These are phyloP conservation scores for Suillus hirtellus DNA, from an alignment of 768 basidiomycete genomes.

Conservation along the genomic window DNA sequence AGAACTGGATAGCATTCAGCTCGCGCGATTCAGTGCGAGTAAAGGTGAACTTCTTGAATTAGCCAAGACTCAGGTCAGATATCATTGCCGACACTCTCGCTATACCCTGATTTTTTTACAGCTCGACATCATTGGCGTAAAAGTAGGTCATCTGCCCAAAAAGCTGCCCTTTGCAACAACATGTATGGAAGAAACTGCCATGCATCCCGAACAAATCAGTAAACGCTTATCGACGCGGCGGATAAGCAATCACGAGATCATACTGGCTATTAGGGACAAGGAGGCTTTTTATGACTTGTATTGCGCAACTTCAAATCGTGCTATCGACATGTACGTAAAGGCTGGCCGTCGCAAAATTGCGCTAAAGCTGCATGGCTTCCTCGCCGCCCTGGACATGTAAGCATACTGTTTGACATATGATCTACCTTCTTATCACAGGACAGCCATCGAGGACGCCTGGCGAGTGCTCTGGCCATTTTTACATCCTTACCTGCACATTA, in stretches of 20 bases:
- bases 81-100: background rate
- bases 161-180: slow-evolving; percentile 71
- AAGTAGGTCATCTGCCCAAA: slow-evolving; percentile 67
- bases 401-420: slow-evolving; percentile 29
- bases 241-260: slow-evolving; percentile 64
- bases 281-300: slow-evolving; percentile 81
- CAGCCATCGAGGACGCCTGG: slow-evolving; percentile 68
- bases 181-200: slow-evolving; percentile 20
- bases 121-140: slow-evolving; percentile 86
- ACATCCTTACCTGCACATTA: slow-evolving; percentile 85
- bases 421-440: slow-evolving; percentile 6
- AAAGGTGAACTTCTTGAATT: slow-evolving; percentile 90
- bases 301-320: slow-evolving; percentile 68
- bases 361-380: slow-evolving; percentile 77
- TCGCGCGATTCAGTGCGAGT: slow-evolving; percentile 63
- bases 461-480: slow-evolving; percentile 67
- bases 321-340: slow-evolving; percentile 81
- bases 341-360: slow-evolving; percentile 87
- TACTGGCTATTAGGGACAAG: slow-evolving; percentile 52
- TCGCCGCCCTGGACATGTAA: slow-evolving; percentile 89
- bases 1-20: slow-evolving; percentile 46
- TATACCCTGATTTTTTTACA: slow-evolving; percentile 31
- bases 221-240: slow-evolving; percentile 23
- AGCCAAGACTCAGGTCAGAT: slow-evolving; percentile 78
- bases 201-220: slow-evolving; percentile 20